Evolutionary conservation across 2,329 filamentous ascomycete genomes (phyloP).

Genomic region (Cytospora mali): DNA sequence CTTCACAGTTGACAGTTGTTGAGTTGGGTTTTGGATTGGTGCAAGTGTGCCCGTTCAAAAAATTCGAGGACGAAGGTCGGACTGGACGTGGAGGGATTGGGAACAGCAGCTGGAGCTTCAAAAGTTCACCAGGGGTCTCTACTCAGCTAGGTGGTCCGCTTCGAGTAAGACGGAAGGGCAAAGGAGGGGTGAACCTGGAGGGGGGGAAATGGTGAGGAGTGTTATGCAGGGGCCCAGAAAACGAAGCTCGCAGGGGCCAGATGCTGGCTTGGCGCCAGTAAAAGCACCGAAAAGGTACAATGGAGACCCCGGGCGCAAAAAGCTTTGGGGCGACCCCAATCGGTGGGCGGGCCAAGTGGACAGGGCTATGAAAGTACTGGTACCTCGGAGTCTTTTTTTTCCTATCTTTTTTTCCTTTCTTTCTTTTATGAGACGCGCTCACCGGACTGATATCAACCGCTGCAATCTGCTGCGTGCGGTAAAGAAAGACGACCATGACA

Average conservation of each 20-base stretch:
- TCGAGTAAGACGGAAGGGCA: neutral
- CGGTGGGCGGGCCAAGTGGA: constrained; percentile 21
- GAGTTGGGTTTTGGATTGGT: constrained; percentile 1
- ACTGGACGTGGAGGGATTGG: constrained; percentile 18
- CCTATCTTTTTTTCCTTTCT: no score
- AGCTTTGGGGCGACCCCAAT: constrained; percentile 27
- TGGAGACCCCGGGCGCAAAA: constrained; percentile 22
- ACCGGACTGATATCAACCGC: neutral
- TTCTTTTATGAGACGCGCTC: no score
- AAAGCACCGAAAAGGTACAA: constrained; percentile 12
- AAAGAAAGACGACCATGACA: neutral
- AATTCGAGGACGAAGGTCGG: constrained; percentile 27
- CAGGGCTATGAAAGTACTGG: constrained; percentile 6
- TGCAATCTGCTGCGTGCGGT: no score
- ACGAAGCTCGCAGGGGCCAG: neutral
- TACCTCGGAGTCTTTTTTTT: neutral
- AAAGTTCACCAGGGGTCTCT: constrained; percentile 18
- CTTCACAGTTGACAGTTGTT: neutral
- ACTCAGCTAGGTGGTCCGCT: neutral
- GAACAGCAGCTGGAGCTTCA: constrained; percentile 24
- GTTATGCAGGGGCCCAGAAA: constrained; percentile 19
- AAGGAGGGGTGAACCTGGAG: neutral
- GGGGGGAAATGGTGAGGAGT: constrained; percentile 23
- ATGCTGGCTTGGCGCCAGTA: neutral
- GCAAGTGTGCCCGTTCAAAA: constrained; percentile 24